Evolutionary conservation across 345 rosid genomes (phyloP).

Genomic region (Cardamine chenopodiifolia): DNA sequence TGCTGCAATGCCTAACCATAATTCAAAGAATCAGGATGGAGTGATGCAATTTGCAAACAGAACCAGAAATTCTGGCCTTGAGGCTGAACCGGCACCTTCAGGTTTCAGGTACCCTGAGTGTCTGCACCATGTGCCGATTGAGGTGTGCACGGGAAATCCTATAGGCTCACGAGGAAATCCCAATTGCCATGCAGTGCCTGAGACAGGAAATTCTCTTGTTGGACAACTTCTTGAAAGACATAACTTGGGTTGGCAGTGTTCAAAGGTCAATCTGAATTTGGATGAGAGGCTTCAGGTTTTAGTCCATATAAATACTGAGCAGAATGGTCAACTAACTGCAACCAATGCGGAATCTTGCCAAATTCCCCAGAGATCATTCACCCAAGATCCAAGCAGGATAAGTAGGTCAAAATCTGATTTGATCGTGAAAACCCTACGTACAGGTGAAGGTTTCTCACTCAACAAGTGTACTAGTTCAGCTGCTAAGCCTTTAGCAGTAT

Average conservation of each 20-base stretch:
- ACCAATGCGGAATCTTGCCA: conserved; percentile 39
- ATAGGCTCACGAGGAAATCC: conserved; percentile 38
- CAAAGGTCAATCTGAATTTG: conserved; percentile 42
- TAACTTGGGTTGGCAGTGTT: conserved; percentile 46
- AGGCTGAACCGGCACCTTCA: conserved; percentile 46
- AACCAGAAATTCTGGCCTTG: conserved; percentile 30
- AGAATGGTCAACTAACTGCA: conserved; percentile 22
- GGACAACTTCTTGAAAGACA: conserved; percentile 36
- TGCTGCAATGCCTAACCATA: conserved; percentile 34
- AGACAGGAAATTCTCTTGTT: conserved; percentile 42
- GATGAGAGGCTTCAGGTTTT: conserved; percentile 44
- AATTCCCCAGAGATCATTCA: conserved; percentile 51
- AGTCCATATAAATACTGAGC: conserved; percentile 36
- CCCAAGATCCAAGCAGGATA: conserved; percentile 48
- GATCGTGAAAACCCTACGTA: conserved; percentile 47
- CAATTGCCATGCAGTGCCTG: conserved; percentile 33
- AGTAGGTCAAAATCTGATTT: conserved; percentile 53
- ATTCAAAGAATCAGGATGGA: conserved; percentile 37
- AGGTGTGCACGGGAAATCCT: conserved; percentile 32
- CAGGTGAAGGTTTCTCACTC: conserved; percentile 54
- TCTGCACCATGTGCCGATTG: conserved; percentile 45
- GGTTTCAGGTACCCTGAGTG: conserved; percentile 41
- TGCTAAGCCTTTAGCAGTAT: conserved; percentile 48
- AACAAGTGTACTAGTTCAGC: conserved; percentile 57
- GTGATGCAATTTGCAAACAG: conserved; percentile 45